Percentiles rank a stretch among this genome's conserved stretches.
phyloP scores from a whole-genome alignment of 345 rosid genomes.

The Camelina neglecta region DNA sequence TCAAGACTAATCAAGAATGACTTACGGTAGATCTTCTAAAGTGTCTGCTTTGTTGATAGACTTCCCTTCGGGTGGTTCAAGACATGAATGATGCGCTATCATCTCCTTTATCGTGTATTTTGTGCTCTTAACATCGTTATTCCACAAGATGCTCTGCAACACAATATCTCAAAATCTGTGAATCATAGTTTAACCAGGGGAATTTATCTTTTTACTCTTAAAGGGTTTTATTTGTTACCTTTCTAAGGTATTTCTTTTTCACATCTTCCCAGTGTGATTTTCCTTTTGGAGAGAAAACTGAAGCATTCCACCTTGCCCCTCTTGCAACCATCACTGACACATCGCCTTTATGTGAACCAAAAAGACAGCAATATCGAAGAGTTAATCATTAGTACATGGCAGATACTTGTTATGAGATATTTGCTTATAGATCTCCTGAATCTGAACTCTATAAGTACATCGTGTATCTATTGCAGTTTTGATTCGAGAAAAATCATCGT shows the following conservation, averaged over 20 bases:
- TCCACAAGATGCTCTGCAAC: slow-evolving; percentile 90
- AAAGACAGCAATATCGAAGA: slow-evolving; percentile 2
- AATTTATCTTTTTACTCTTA: not conserved
- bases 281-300: slow-evolving; percentile 80
- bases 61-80: slow-evolving; percentile 81
- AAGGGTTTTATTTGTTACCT: slow-evolving; percentile 48
- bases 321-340: slow-evolving; percentile 93
- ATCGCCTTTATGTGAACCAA: slow-evolving; percentile 58
- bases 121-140: slow-evolving; percentile 82
- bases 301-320: slow-evolving; percentile 97
- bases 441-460: not conserved
- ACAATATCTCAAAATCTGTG: slow-evolving; percentile 11
- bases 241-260: slow-evolving; percentile 69
- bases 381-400: not conserved
- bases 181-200: slow-evolving; percentile 1
- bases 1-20: slow-evolving; percentile 9
- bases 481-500: slow-evolving; percentile 69
- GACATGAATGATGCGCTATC: slow-evolving; percentile 80
- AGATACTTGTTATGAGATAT: not conserved
- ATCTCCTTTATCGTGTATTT: slow-evolving; percentile 85
- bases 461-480: slow-evolving; percentile 74
- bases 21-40: slow-evolving; percentile 83
- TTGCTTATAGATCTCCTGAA: not conserved
- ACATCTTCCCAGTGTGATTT: slow-evolving; percentile 76
- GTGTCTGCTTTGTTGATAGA: slow-evolving; percentile 74